Base-by-base conservation (phyloP, 2,329 filamentous ascomycete species). In the Xylaria sp. region DNA sequence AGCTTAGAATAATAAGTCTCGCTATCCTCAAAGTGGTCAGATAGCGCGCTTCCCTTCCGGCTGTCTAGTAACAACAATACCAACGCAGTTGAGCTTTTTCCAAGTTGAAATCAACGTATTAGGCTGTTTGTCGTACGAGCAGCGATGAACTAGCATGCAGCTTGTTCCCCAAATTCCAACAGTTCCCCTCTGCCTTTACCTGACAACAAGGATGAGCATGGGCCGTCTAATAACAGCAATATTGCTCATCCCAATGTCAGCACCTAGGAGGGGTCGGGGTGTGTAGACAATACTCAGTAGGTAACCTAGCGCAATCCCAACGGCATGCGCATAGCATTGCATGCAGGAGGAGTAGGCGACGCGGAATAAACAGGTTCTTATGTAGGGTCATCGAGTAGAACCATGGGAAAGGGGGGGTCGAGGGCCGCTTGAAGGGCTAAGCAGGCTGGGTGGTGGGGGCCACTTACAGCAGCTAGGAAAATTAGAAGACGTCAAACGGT, bases 11-110 rank as follows among this genome's bases (percentile, higher is more conserved):
- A 17, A 17, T 12, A 38, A 19, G 50, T 45, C 50, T 52, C n/a
- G 43, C 5, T 4, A 31, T 51, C 40, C 38, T 51, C 17, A 14
- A 19, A 23, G 28, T 14, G 11, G 45, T 49, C 45, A 21, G 23
- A 54, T 23, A 49, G 40, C 38, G 50, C 38, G 28, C 17, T 37
- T 46, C 15, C 40, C 54, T 63, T 65, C 62, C 59, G 52, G 67
- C 72, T 74, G 73, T 75, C 74, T 75, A 75, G 61, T 74, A 75
- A 74, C 74, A 75, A 69, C 72, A 59, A 55, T 54, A 65, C 64
- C 57, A 59, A 69, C 59, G 59, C 50, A 38, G 35, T 61, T 25
- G 37, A n/a, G n/a, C n/a, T 47, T 49, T 50, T 55, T 7, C 7
- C 19, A 51, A 25, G 23, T 70, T 33, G 68, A 53, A 56, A 61